A percentile compares a stretch with the other conserved stretches of the same genome.
These are phyloP conservation scores for Sordaria brevicollis DNA, from an alignment of 495 filamentous ascomycete species.

Conservation along the genomic window DNA sequence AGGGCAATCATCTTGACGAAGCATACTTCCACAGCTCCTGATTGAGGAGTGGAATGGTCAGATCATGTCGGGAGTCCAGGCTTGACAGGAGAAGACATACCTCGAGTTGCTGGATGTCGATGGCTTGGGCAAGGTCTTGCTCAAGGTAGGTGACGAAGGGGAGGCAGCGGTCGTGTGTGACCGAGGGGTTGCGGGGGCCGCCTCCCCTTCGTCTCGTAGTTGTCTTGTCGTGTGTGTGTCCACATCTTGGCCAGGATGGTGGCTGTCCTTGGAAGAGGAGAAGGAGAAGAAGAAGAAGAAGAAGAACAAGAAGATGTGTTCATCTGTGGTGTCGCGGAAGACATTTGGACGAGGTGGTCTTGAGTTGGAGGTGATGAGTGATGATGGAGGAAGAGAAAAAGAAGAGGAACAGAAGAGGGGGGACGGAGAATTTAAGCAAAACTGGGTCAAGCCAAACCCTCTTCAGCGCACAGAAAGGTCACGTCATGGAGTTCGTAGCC, in stretches of 20 bases:
- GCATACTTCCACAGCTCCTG: no score
- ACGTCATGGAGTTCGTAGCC: not conserved
- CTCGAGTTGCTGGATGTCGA: not conserved
- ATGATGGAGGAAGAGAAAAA: not conserved
- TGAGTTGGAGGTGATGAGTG: not conserved
- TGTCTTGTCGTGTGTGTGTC: not conserved
- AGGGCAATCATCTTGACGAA: no score
- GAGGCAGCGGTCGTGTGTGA: not conserved
- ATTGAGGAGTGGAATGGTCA: not conserved
- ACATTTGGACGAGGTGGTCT: not conserved
- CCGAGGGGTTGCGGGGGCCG: not conserved
- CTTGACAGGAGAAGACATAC: not conserved
- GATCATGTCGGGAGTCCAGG: not conserved
- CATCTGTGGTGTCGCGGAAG: no score
- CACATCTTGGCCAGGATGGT: no score
- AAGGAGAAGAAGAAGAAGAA: not conserved
- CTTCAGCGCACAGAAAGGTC: not conserved
- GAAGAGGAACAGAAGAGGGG: not conserved
- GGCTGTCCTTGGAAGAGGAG: no score
- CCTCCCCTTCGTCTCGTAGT: not conserved
- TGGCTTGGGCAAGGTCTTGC: no score
- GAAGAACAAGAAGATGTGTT: no score
- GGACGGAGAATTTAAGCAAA: not conserved
- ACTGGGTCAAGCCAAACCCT: not conserved
- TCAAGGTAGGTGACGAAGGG: not conserved